phyloP scores from a whole-genome alignment of 2,329 filamentous ascomycete species.

The Gremmenia infestans region DNA sequence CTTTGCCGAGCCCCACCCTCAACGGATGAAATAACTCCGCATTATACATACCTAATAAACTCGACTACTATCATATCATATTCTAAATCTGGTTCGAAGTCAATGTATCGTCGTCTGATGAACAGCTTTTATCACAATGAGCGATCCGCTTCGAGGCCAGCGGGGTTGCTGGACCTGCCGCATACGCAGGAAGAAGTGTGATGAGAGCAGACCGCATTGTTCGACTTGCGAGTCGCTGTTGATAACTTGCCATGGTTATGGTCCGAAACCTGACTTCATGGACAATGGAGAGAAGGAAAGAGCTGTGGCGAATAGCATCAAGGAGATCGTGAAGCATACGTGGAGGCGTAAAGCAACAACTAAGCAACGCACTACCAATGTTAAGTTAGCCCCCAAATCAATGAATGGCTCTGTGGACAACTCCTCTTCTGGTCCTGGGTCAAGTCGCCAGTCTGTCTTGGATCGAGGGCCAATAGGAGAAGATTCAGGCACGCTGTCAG shows the following conservation, averaged over 20 bases:
- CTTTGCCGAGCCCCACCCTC: too few species aligned
- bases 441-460: too few species aligned
- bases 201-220: slow-evolving; percentile 55
- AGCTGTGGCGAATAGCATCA: neutral
- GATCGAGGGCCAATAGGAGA: too few species aligned
- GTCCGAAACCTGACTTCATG: slow-evolving; percentile 31
- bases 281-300: slow-evolving; percentile 7
- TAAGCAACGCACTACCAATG: neutral
- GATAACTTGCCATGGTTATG: slow-evolving; percentile 50
- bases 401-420: neutral
- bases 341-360: slow-evolving; percentile 33
- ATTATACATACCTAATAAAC: too few species aligned
- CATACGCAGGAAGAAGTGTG: slow-evolving; percentile 60
- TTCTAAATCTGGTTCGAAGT: too few species aligned
- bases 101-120: neutral
- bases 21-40: too few species aligned
- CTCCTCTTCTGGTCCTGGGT: too few species aligned
- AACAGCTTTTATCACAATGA: neutral
- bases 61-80: too few species aligned
- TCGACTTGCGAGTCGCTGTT: slow-evolving; percentile 47
- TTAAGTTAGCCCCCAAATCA: neutral
- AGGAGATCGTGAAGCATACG: slow-evolving; percentile 38
- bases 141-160: slow-evolving; percentile 10
- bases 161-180: slow-evolving; percentile 60
- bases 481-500: too few species aligned